Evolutionary conservation across 1,284 basidiomycete species (phyloP), one percentile per base, ranked within the genome.

Genomic region (Somion occarium): DNA sequence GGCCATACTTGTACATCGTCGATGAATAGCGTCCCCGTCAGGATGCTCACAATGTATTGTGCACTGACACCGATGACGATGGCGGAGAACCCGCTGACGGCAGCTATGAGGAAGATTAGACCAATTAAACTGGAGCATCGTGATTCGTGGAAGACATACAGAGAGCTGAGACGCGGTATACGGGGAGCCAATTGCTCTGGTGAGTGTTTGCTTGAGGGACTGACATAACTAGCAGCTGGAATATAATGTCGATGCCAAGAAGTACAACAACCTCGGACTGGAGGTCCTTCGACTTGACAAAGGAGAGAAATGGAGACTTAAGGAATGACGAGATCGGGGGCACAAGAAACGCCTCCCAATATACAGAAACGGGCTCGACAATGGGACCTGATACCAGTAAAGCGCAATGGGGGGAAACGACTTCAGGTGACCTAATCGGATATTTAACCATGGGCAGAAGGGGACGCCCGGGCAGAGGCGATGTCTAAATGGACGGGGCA

Each of bases 31-130:
- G 5, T 18, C 18, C 45, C 46, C 26, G 51, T 50, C 50, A 54
- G 45, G 11, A 50, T 53, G 5, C 25, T 44, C 37, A 19, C 39
- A 9, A 42, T 34, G 25, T 52, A 57, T 37, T 54, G 48, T 18
- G 44, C 53, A 46, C 49, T 57, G 7, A 46, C 45, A 26, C 13
- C 56, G 2, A 57, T 12, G 15, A 51, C 53, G 46, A 51, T 46
- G 37, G 52, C n/a, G 20, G 53, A 38, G 38, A 56, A 56, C 3
- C 13, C 13, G 18, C n/a, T 43, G 4, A 49, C 20, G 7, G 48
- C 39, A 26, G 22, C 48, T 48, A 37, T 37, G 5, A 22, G 39
- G 20, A 41, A 18, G 7, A 9, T 41, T 19, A 18, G 20, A 5
- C 7, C 39, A 34, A 34, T 34, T 7, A 7, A n/a, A 5, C 20